phyloP scores from a whole-genome alignment of 352 stramenopile species.

The Globisporangium cystogenes region DNA sequence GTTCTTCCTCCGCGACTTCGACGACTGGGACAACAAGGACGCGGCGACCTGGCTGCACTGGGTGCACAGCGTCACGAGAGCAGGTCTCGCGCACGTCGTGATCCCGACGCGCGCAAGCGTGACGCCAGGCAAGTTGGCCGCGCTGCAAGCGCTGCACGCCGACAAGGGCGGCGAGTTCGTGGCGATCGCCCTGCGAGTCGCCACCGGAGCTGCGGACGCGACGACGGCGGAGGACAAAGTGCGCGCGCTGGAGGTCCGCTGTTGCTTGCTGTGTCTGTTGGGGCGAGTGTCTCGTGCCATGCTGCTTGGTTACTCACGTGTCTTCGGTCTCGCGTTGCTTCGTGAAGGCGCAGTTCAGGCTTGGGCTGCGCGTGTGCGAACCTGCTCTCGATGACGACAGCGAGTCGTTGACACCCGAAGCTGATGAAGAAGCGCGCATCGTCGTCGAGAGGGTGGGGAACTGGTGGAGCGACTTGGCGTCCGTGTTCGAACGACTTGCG shows the following conservation, averaged over 20 bases:
- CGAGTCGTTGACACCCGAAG: background rate
- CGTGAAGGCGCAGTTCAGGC: background rate
- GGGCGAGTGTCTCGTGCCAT: background rate
- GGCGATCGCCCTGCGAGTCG: conserved; percentile 53
- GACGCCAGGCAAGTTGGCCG: conserved; percentile 38
- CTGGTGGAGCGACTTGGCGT: conserved; percentile 63
- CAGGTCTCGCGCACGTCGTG: conserved; percentile 51
- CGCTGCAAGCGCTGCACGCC: conserved; percentile 30
- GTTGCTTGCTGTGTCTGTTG: background rate
- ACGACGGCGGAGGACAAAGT: conserved; percentile 50
- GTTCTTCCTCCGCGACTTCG: conserved; percentile 58
- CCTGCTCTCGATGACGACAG: conserved; percentile 1
- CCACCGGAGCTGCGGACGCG: conserved; percentile 36
- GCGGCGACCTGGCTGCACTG: conserved; percentile 37
- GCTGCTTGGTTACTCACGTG: background rate
- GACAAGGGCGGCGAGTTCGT: conserved; percentile 35
- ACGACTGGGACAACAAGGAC: conserved; percentile 28
- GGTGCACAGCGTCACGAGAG: conserved; percentile 38
- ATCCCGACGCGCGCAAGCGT: conserved; percentile 31
- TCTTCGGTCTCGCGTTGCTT: background rate
- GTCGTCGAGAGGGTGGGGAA: conserved; percentile 47
- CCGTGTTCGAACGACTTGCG: conserved; percentile 32
- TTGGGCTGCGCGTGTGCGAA: conserved; percentile 10
- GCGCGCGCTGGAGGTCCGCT: conserved; percentile 17
- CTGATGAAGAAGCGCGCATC: conserved; percentile 20